A percentile compares a stretch with the other conserved stretches of the same genome.
Evolutionary conservation across 2,329 filamentous ascomycete genomes (phyloP).

Genomic region (Diplodia intermedia): DNA sequence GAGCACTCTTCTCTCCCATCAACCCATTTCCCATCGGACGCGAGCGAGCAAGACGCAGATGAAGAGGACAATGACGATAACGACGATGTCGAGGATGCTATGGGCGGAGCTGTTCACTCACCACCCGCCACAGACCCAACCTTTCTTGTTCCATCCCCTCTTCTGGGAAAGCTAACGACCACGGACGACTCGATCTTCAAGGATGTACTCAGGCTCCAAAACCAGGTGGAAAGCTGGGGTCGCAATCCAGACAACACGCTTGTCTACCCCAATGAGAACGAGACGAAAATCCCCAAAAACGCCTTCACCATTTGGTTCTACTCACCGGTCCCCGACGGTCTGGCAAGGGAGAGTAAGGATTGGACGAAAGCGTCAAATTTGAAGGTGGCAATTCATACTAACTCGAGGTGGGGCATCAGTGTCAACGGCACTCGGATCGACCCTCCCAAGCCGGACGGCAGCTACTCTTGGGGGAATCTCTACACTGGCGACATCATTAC

Average conservation of each 20-base stretch:
- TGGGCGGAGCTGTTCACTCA: constrained; percentile 20
- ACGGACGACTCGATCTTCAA: constrained; percentile 67
- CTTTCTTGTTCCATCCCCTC: constrained; percentile 50
- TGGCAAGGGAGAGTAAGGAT: constrained; percentile 56
- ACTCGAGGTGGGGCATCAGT: constrained; percentile 75
- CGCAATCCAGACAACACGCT: constrained; percentile 72
- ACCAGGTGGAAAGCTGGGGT: constrained; percentile 78
- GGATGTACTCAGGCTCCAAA: constrained; percentile 67
- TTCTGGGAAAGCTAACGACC: constrained; percentile 71
- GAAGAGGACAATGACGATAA: constrained; percentile 13
- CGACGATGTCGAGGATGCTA: neutral
- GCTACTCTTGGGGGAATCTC: constrained; percentile 68
- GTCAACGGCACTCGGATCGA: constrained; percentile 76
- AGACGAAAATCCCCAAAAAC: constrained; percentile 79
- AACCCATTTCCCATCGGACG: constrained; percentile 19
- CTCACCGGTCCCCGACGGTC: constrained; percentile 69
- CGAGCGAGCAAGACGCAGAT: constrained; percentile 19
- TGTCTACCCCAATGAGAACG: constrained; percentile 66
- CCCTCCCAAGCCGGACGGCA: constrained; percentile 59
- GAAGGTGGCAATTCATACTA: constrained; percentile 80
- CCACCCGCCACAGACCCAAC: neutral
- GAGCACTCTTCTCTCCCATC: constrained; percentile 19
- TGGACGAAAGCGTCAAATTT: constrained; percentile 62
- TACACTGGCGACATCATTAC: constrained; percentile 79
- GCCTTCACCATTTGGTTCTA: constrained; percentile 81